phyloP scores from a whole-genome alignment of 2,329 filamentous ascomycete genomes.

The Akanthomyces dipterigenus region DNA sequence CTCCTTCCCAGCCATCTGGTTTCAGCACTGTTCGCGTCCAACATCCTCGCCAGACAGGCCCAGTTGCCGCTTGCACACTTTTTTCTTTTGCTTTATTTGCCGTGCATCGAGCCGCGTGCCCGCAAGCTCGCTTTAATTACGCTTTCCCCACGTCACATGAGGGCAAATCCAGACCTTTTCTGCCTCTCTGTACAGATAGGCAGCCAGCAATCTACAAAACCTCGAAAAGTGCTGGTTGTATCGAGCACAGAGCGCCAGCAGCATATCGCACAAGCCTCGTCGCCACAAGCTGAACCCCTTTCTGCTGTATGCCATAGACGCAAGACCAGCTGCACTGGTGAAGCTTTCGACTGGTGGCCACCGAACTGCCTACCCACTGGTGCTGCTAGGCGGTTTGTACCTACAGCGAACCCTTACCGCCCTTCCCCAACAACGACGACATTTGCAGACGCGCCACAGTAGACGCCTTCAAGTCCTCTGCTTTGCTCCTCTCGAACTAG shows the following conservation, averaged over 20 bases:
- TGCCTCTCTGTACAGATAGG: background rate
- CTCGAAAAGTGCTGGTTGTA: background rate
- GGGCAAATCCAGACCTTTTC: background rate
- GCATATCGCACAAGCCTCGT: background rate
- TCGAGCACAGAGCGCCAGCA: background rate
- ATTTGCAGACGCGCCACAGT: background rate
- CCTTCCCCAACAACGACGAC: constrained; percentile 12
- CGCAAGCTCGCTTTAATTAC: background rate
- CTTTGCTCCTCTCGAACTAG: constrained; percentile 1
- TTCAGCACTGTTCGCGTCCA: background rate
- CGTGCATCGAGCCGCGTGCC: background rate
- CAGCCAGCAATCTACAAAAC: background rate
- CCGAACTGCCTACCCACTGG: background rate
- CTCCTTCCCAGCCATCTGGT: constrained; percentile 1
- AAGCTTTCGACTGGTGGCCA: background rate
- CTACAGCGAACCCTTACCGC: constrained; percentile 9
- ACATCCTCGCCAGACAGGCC: background rate
- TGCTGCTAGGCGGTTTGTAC: background rate
- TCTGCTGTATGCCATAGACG: background rate
- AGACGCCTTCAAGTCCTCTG: background rate
- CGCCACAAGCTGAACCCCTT: background rate
- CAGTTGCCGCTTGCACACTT: background rate
- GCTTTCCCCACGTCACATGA: constrained; percentile 6
- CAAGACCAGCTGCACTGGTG: background rate
- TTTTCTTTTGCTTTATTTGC: background rate